Conservation (phyloP, 495 filamentous ascomycete genomes). For the Bombardia bombarda region DNA sequence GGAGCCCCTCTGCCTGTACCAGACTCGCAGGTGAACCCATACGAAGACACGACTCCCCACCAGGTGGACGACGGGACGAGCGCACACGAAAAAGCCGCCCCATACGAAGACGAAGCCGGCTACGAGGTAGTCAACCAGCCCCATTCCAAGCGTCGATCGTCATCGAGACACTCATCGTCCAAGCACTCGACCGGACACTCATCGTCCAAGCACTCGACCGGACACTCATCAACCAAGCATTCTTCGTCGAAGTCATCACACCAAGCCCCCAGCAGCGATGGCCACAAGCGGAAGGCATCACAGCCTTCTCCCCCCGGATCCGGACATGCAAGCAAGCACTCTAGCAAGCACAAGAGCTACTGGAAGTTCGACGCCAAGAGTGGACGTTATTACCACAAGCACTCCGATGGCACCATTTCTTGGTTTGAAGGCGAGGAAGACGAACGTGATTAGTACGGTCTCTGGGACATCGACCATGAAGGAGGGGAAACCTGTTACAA, state of each 20-base stretch:
- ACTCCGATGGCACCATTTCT: conserved; percentile 16
- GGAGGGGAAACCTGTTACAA: too few relatives aligned
- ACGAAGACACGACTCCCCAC: neutral
- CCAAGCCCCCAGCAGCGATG: neutral
- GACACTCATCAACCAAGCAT: neutral
- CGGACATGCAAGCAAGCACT: too few relatives aligned
- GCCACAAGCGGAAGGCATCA: neutral
- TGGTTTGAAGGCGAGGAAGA: conserved; percentile 7
- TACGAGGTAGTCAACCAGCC: neutral
- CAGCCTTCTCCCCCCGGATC: neutral
- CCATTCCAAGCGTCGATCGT: neutral
- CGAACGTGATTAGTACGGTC: neutral
- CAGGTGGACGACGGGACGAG: neutral
- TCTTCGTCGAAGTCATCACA: neutral
- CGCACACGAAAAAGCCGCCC: neutral
- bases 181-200: neutral
- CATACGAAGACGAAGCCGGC: neutral
- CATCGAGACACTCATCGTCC: neutral
- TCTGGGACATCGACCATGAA: neutral
- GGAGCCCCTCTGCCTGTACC: neutral
- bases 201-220: neutral
- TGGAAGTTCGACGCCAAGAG: conserved; percentile 14
- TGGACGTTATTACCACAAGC: conserved; percentile 12
- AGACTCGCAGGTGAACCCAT: neutral
- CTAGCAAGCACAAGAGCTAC: conserved; percentile 10